These are phyloP conservation scores for Phalaenopsis hybrid DNA, from an alignment of 116 monocot species.

Conservation along the genomic window DNA sequence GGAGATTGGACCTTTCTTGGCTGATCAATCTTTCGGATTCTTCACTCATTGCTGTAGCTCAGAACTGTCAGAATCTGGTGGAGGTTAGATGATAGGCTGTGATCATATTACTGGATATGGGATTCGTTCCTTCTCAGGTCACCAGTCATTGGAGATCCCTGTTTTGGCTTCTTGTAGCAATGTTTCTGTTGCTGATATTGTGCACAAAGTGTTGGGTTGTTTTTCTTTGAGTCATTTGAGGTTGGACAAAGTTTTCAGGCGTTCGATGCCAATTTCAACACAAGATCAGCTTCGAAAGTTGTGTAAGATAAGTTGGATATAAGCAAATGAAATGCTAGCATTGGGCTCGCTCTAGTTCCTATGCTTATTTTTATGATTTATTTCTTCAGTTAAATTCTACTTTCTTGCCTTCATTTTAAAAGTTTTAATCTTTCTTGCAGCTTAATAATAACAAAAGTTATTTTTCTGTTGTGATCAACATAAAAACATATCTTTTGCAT, in stretches of 20 bases:
- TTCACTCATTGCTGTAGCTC: conserved; percentile 11
- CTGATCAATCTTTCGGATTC: conserved; percentile 17
- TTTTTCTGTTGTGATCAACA: too few species aligned
- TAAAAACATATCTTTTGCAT: too few species aligned
- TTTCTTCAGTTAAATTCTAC: too few species aligned
- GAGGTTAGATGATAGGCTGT: conserved; percentile 19
- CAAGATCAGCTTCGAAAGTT: too few species aligned
- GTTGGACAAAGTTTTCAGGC: conserved; percentile 5
- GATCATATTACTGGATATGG: conserved; percentile 21
- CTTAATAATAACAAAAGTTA: too few species aligned
- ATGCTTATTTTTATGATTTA: too few species aligned
- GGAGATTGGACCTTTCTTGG: conserved; percentile 20
- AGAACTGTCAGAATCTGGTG: conserved; percentile 14
- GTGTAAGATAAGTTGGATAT: too few species aligned
- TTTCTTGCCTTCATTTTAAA: too few species aligned
- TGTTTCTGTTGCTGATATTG: conserved; percentile 7
- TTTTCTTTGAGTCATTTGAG: conserved; percentile 11
- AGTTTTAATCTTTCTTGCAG: too few species aligned
- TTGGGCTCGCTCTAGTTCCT: too few species aligned
- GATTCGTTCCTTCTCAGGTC: conserved; percentile 7
- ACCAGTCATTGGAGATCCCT: conserved; percentile 9
- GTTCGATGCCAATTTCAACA: too few species aligned
- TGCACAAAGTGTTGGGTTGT: conserved; percentile 7
- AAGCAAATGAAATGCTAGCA: too few species aligned
- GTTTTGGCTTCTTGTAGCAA: conserved; percentile 10